Evolutionary conservation across 345 rosid species (phyloP).

Genomic region (Rhodomyrtus tomentosa): DNA sequence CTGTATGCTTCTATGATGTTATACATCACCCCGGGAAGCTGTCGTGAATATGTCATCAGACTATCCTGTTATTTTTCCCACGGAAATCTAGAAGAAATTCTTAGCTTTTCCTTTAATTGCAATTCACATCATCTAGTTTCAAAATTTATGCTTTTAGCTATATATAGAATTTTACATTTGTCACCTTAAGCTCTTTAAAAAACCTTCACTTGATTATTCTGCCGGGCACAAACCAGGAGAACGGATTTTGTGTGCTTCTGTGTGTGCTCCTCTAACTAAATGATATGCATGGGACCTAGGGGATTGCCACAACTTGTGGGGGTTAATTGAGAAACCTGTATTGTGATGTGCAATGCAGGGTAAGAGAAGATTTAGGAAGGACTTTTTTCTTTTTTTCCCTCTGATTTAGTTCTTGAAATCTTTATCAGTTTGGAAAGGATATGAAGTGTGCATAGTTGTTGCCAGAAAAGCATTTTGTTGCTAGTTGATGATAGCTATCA

Average conservation of each 20-base stretch:
- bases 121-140: background rate
- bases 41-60: background rate
- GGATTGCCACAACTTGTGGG: background rate
- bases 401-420: background rate
- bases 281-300: background rate
- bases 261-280: background rate
- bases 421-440: background rate
- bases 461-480: background rate
- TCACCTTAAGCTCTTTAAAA: background rate
- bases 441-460: background rate
- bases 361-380: background rate
- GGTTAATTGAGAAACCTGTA: background rate
- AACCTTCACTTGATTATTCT: background rate
- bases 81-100: background rate
- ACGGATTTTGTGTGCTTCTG: background rate
- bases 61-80: background rate
- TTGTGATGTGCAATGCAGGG: background rate
- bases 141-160: background rate
- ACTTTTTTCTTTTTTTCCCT: background rate
- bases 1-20: background rate
- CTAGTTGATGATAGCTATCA: background rate
- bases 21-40: background rate
- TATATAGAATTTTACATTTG: background rate
- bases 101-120: background rate
- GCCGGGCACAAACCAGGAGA: background rate